phyloP scores from a whole-genome alignment of 768 basidiomycete species.

The Pulveroboletus sp. region DNA sequence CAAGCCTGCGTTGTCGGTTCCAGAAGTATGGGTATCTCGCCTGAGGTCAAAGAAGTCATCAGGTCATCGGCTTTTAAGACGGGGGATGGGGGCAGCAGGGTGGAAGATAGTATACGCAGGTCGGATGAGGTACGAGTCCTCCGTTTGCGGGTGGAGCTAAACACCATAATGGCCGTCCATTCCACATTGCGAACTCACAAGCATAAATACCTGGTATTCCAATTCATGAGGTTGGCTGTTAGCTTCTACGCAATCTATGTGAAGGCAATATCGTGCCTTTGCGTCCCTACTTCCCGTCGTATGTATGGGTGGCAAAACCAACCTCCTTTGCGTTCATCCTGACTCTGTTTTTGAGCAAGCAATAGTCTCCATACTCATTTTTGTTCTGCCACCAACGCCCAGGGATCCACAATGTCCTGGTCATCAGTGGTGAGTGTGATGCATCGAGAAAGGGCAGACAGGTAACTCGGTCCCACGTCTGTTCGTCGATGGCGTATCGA shows the following conservation, averaged over 20 bases:
- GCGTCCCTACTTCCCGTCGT: conserved; percentile 8
- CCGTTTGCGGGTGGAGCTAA: conserved; percentile 17
- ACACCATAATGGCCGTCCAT: conserved; percentile 9
- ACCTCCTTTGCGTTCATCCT: conserved; percentile 25
- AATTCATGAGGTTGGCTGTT: conserved; percentile 2
- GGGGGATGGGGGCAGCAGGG: conserved; percentile 42
- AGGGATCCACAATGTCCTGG: conserved; percentile 79
- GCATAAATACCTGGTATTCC: conserved; percentile 19
- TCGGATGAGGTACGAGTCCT: conserved; percentile 40
- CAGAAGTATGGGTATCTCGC: conserved; percentile 49
- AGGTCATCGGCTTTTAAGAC: conserved; percentile 38
- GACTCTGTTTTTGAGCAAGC: conserved; percentile 67
- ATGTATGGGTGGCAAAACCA: conserved; percentile 8
- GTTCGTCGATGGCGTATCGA: conserved; percentile 63
- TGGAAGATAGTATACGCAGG: conserved; percentile 34
- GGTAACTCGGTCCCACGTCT: conserved; percentile 75
- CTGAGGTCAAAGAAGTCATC: conserved; percentile 37
- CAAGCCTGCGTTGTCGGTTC: conserved; percentile 19
- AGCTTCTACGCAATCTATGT: conserved; percentile 12
- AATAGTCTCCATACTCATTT: conserved; percentile 88
- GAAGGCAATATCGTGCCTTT: not conserved
- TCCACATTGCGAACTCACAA: not conserved
- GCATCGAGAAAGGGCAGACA: conserved; percentile 86
- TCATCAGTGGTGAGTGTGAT: conserved; percentile 62
- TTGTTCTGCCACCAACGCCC: conserved; percentile 57